phyloP scores from a whole-genome alignment of 2,329 filamentous ascomycete genomes.

The Penicillium brevicompactum region DNA sequence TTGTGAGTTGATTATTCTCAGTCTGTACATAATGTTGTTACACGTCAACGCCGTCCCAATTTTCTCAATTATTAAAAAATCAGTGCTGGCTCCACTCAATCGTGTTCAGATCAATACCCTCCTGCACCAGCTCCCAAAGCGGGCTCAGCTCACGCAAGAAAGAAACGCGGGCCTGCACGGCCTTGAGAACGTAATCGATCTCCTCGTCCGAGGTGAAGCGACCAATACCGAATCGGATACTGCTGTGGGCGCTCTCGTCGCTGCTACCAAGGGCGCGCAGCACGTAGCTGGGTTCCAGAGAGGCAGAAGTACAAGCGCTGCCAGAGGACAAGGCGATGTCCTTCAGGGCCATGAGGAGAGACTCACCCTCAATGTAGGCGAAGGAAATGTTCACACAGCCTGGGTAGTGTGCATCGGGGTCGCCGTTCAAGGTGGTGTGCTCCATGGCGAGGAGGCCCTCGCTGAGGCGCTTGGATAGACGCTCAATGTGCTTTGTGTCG shows the following conservation, averaged over 20 bases:
- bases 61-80: conserved; percentile 32
- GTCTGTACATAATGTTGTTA: conserved; percentile 29
- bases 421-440: conserved; percentile 89
- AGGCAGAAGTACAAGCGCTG: conserved; percentile 95
- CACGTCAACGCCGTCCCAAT: conserved; percentile 23
- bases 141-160: conserved; percentile 95
- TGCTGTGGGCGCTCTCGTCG: conserved; percentile 96
- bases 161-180: conserved; percentile 83
- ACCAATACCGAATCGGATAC: conserved; percentile 95
- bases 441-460: conserved; percentile 84
- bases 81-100: conserved; percentile 99
- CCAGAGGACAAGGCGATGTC: conserved; percentile 96
- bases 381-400: conserved; percentile 99
- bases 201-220: conserved; percentile 93
- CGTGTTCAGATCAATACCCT: conserved; percentile 90
- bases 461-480: conserved; percentile 79
- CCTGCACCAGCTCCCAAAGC: conserved; percentile 96
- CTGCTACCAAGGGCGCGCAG: conserved; percentile 91
- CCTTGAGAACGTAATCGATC: conserved; percentile 96
- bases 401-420: conserved; percentile 80
- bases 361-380: conserved; percentile 97
- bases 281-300: conserved; percentile 94
- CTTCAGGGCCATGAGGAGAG: conserved; percentile 95
- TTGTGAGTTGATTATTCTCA: conserved; percentile 21
- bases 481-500: conserved; percentile 80